Percentiles rank a stretch among this genome's conserved stretches.
Evolutionary conservation across 169 alveolate genomes (phyloP).

Genomic region (Plasmodium inui): DNA sequence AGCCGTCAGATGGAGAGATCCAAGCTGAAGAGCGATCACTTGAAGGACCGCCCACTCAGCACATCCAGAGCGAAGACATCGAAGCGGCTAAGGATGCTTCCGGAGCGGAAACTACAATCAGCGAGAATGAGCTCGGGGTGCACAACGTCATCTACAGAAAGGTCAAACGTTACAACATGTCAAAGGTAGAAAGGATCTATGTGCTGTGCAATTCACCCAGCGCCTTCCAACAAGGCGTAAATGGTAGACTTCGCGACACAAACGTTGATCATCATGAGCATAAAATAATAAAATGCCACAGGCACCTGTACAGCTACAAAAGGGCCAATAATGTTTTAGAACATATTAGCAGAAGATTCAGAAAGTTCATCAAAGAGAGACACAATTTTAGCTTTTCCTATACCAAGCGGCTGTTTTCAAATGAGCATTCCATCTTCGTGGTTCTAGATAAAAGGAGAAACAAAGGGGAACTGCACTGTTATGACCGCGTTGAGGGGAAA

Average conservation of each 20-base stretch:
- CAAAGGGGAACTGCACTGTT: not conserved
- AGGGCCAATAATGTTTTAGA: conserved; percentile 31
- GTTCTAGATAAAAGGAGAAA: conserved; percentile 15
- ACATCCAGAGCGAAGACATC: not conserved
- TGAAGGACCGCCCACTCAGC: not conserved
- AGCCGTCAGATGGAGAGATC: not conserved
- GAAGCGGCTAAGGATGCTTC: not conserved
- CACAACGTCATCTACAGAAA: not conserved
- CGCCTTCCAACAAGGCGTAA: not conserved
- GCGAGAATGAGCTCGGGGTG: not conserved
- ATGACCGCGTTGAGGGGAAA: conserved; percentile 12
- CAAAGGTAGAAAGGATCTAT: conserved; percentile 21
- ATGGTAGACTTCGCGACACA: not conserved
- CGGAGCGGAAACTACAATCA: not conserved
- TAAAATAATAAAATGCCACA: not conserved
- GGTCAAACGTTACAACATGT: conserved; percentile 29
- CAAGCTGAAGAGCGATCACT: not conserved
- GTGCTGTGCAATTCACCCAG: not conserved
- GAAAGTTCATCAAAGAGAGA: conserved; percentile 63
- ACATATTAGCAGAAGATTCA: conserved; percentile 20
- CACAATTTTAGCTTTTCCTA: conserved; percentile 31
- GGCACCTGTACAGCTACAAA: conserved; percentile 36
- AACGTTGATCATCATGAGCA: not conserved
- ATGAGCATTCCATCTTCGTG: conserved; percentile 31
- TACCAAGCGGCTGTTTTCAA: conserved; percentile 13